Evolutionary conservation across 257 asterid genomes (phyloP).

Genomic region (Ilex aquifolium): DNA sequence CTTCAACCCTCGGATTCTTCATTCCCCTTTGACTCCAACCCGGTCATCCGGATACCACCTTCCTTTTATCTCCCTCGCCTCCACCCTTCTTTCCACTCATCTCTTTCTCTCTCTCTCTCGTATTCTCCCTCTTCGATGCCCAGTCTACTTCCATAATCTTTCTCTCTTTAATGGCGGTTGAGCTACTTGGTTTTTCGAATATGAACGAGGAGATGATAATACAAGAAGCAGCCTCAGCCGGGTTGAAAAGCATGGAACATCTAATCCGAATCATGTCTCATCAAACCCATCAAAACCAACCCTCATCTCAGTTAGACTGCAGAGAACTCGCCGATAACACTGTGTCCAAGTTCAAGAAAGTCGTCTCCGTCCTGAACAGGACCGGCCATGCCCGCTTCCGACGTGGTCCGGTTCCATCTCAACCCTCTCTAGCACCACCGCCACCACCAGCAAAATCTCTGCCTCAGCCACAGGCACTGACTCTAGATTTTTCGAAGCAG

Average conservation of each 20-base stretch:
- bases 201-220: constrained; percentile 47
- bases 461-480: constrained; percentile 28
- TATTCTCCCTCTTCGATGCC: too few species aligned
- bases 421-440: constrained; percentile 17
- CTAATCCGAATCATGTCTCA: constrained; percentile 55
- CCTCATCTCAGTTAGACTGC: constrained; percentile 51
- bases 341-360: constrained; percentile 52
- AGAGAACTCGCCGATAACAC: constrained; percentile 63
- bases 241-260: constrained; percentile 71
- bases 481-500: constrained; percentile 49
- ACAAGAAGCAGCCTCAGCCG: constrained; percentile 69
- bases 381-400: constrained; percentile 85
- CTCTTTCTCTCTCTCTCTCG: too few species aligned
- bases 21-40: too few species aligned
- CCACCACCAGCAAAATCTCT: neutral
- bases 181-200: constrained; percentile 28
- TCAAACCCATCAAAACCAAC: constrained; percentile 40
- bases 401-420: constrained; percentile 42
- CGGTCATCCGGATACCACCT: too few species aligned
- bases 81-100: too few species aligned
- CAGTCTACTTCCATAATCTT: too few species aligned
- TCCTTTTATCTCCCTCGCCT: too few species aligned
- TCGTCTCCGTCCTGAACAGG: constrained; percentile 36
- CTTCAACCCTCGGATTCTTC: too few species aligned
- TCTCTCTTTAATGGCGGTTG: constrained; percentile 38